Evolutionary conservation across 202 grass and related monocot species (phyloP), one percentile per base, ranked within the genome.

Genomic region (Schoenoplectus triqueter): DNA sequence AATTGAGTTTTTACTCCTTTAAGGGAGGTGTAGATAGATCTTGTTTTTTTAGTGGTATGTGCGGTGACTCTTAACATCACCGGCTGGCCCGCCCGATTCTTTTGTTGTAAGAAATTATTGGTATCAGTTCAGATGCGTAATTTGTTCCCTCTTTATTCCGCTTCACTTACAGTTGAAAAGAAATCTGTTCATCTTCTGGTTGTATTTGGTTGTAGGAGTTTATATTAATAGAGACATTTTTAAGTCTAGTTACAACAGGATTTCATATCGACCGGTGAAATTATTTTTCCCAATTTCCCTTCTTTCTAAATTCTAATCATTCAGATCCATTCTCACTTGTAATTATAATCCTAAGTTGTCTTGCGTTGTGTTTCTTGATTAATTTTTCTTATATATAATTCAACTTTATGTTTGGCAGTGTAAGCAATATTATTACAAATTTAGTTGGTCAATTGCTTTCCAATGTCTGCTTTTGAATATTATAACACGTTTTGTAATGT

Each of bases 31-130:
- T 73, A 85, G 72, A 85, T 85, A 85, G 83, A 77, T 85, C 69
- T 79, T 79, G 75, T 59, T 79, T 79, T 31, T 52, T 61, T 44
- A 61, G 54, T 79, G 75, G 31, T 18, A 79, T 79, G 75, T 59
- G 31, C 55, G 55, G 75, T 79, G 75, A 79, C 75, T 79, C 22
- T 31, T 79, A 44, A 61, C 75, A 61, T 79, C 75, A 79, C 55
- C 55, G 54, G 55, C 55, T 17, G 39, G 75, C 54, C 75, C 55
- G 7, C 46, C 44, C 66, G 60, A 85, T 83, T 83, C 81, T 85
- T 85, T 85, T 85, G 60, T 75, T 75, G 83, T 75, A 75, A 85
- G 72, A 85, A 85, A 85, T 73, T 85, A 21, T 85, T 85, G 83
- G 59, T 75, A 68, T 85, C 72, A 85, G 83, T 52, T 83, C 64